Base-by-base conservation (phyloP, 371 early-diverging fungal genomes). In the Mucor racemosus region DNA sequence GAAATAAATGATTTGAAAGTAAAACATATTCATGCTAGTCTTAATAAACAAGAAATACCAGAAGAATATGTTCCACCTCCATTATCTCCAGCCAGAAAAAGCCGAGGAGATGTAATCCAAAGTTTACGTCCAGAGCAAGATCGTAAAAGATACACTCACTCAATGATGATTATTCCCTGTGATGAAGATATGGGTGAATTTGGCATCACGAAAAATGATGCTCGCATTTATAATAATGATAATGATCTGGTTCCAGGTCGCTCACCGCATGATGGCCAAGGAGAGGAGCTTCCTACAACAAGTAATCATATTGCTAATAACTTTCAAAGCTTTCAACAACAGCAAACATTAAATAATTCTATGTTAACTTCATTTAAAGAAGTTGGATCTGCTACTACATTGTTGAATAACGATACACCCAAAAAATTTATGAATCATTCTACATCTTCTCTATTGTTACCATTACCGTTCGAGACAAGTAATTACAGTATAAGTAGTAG, bases 181-280 rank as follows among this genome's bases (percentile, higher is more conserved):
- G 34, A 65, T 42, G 58, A 58, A 39, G 66, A 65, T 40, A 59
- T 65, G 48, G 53, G 60, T 15, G 66, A 65, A 33, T 65, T 65
- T 59, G 66, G 66, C n/a, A 3, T 61, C 40, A 59, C 31, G 42
- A 58, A 38, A 38, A 58, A 58, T 19, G 19, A 17, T 9, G 8
- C n/a, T n/a, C 7, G 44, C 8, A 4, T 26, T 1, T 3, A 3
- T 26, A 44, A 44, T 7, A 15, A 17, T n/a, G 17, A 17, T 17
- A 15, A 17, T 7, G n/a, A n/a, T 3, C 8, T 44, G 17, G 44
- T 17, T 44, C 44, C 44, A 7, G 44, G 44, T 44, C 44, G 44
- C 2, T 44, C 44, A 5, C 44, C 44, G 0, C 44, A n/a, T 17
- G 7, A 44, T 44, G 44, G 44, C 8, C 44, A 17, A 3, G 44